Conservation (phyloP, 345 rosid species). For the Lumnitzera racemosa region DNA sequence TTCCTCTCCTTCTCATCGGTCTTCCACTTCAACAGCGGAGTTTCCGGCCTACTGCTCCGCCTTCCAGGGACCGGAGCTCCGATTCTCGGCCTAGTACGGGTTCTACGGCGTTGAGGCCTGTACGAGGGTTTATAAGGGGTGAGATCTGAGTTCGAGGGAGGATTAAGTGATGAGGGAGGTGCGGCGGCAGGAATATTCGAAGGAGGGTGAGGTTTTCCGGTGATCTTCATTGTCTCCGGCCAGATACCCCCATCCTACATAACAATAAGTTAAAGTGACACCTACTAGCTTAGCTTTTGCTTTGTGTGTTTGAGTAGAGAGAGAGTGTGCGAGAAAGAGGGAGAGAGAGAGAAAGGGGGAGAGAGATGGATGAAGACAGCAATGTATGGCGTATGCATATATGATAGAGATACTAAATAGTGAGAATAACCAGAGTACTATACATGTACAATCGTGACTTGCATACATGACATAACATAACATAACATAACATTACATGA, state of each 20-base stretch:
- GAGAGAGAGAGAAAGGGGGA: not conserved
- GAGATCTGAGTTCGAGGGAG: slow-evolving; percentile 48
- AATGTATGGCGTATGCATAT: no score
- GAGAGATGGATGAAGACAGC: not conserved
- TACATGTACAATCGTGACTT: not conserved
- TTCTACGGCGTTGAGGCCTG: slow-evolving; percentile 37
- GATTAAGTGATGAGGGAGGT: slow-evolving; percentile 12
- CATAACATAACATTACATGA: no score
- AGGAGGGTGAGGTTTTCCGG: slow-evolving; percentile 44
- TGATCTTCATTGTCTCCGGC: slow-evolving; percentile 53
- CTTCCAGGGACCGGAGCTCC: slow-evolving; percentile 33
- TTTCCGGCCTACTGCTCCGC: slow-evolving; percentile 70
- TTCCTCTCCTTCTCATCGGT: slow-evolving; percentile 35
- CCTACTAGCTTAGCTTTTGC: not conserved
- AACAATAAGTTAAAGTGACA: not conserved
- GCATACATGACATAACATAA: not conserved
- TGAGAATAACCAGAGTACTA: not conserved
- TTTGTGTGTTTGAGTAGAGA: not conserved
- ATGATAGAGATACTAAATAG: no score
- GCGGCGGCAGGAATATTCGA: slow-evolving; percentile 27
- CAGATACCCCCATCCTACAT: slow-evolving; percentile 14
- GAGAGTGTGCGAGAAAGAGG: not conserved
- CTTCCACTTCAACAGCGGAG: slow-evolving; percentile 78
- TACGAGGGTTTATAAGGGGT: slow-evolving; percentile 1
- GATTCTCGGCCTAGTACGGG: slow-evolving; percentile 33